A percentile compares a stretch with the other conserved stretches of the same genome.
phyloP scores from a whole-genome alignment of 139 green algal species.

The Coccomyxa sp. region DNA sequence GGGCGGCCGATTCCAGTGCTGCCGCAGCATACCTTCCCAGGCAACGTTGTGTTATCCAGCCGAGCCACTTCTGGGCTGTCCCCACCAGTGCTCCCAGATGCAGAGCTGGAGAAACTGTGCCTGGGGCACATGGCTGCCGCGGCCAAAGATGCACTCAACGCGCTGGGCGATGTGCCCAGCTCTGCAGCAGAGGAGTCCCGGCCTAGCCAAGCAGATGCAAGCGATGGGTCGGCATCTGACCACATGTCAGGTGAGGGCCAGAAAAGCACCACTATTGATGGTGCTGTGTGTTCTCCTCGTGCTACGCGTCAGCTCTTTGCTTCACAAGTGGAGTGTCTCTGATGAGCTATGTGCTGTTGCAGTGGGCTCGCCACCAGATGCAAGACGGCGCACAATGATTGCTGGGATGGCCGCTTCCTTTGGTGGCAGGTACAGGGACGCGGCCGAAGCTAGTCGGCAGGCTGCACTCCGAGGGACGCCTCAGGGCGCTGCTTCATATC shows the following conservation, averaged over 20 bases:
- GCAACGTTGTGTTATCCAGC: conserved; percentile 41
- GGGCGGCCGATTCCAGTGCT: conserved; percentile 39
- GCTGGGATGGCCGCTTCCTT: not conserved
- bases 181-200: conserved; percentile 5
- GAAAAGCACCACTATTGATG: not conserved
- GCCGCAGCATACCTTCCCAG: conserved; percentile 44
- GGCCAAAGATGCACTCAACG: conserved; percentile 24
- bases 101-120: conserved; percentile 58
- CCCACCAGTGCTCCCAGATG: conserved; percentile 27
- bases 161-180: conserved; percentile 1
- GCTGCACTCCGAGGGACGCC: not conserved
- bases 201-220: conserved; percentile 8
- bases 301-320: too few species aligned
- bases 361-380: not conserved
- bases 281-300: not conserved
- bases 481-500: too few species aligned
- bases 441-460: not conserved
- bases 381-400: not conserved
- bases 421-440: not conserved
- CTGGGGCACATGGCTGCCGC: conserved; percentile 35
- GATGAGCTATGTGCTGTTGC: not conserved
- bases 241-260: not conserved
- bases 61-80: conserved; percentile 19
- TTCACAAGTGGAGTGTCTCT: not conserved
- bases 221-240: not conserved